phyloP scores from a whole-genome alignment of 2,329 filamentous ascomycete genomes.

The Colletotrichum nymphaeae region DNA sequence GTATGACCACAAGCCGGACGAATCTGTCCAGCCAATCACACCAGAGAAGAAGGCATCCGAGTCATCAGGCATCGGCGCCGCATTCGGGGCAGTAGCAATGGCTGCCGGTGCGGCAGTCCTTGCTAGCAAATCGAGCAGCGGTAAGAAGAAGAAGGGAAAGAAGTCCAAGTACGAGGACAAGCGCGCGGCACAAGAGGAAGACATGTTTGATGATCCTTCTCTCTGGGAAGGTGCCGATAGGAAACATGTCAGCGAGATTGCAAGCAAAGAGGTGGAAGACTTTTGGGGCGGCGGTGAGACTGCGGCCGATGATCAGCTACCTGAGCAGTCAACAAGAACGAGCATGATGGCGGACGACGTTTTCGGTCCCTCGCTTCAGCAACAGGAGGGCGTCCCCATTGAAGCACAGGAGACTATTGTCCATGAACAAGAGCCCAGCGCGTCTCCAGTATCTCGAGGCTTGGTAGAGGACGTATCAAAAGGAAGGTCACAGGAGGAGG shows the following conservation, averaged over 20 bases:
- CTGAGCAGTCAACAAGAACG: background rate
- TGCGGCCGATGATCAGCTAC: background rate
- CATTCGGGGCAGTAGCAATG: slow-evolving; percentile 42
- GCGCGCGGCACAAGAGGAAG: slow-evolving; percentile 51
- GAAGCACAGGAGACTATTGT: background rate
- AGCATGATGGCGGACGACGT: slow-evolving; percentile 13
- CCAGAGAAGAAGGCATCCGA: slow-evolving; percentile 1
- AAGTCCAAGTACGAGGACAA: slow-evolving; percentile 52
- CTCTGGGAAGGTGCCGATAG: slow-evolving; percentile 58
- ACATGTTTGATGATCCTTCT: slow-evolving; percentile 57
- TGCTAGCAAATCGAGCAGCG: slow-evolving; percentile 43
- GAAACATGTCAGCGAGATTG: slow-evolving; percentile 42
- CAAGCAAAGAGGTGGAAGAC: slow-evolving; percentile 42
- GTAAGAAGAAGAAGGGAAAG: slow-evolving; percentile 49
- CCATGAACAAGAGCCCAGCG: background rate
- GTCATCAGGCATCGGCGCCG: slow-evolving; percentile 10
- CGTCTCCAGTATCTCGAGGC: background rate
- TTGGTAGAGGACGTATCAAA: background rate
- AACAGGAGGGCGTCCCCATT: background rate
- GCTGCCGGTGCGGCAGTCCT: slow-evolving; percentile 45
- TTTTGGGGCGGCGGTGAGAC: slow-evolving; percentile 44
- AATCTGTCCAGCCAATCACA: background rate
- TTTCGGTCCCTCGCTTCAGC: slow-evolving; percentile 3
- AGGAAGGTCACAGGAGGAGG: background rate
- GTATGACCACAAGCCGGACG: background rate